Evolutionary conservation across 768 basidiomycete genomes (phyloP), one percentile per base, ranked within the genome.

Genomic region (Termitomyces heimii): DNA sequence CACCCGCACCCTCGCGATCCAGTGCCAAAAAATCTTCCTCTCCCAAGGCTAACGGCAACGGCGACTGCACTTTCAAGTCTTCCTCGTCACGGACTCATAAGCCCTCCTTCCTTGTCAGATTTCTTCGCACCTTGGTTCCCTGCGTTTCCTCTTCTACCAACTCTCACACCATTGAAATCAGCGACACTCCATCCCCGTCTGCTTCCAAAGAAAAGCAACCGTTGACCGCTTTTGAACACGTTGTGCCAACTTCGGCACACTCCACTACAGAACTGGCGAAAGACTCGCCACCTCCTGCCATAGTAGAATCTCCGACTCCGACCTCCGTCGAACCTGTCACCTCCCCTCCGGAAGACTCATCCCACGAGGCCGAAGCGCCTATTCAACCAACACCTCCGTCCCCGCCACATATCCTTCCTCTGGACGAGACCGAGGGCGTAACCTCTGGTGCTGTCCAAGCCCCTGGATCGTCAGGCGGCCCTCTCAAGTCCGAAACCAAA

Each of bases 391-490:
- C 71, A 12, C 73, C 72, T 5, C 56, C 60, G 12, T 46, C 62
- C 34, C 68, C 63, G 22, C 69, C 58, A 64, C 71, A 73, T 72
- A 62, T 65, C 67, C 58, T 72, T 55, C 79, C 91, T 7, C 74
- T 77, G 26, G 82, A 85, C 9, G 93, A 94, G 72, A 92, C 93
- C 7, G 92, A 86, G 59, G 93, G 90, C 14, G 77, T 97, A 62
- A 91, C 89, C 10, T 93, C 92, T n/a, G 89, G 92, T 32, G 91
- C 92, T 44, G 94, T 96, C 24, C 91, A 94, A 65, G 82, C 93
- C 2, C 94, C 95, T 14, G 94, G 94, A 32, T 91, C 92, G 26
- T 88, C 82, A 48, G 89, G 82, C 26, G 73, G 72, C 31, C 64
- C 69, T 10, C 64, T 60, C 18, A 65, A 44, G n/a, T 13, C 39